Evolutionary conservation across 768 basidiomycete species (phyloP), one percentile per base, ranked within the genome.

Genomic region (Sarcodon aspratus): DNA sequence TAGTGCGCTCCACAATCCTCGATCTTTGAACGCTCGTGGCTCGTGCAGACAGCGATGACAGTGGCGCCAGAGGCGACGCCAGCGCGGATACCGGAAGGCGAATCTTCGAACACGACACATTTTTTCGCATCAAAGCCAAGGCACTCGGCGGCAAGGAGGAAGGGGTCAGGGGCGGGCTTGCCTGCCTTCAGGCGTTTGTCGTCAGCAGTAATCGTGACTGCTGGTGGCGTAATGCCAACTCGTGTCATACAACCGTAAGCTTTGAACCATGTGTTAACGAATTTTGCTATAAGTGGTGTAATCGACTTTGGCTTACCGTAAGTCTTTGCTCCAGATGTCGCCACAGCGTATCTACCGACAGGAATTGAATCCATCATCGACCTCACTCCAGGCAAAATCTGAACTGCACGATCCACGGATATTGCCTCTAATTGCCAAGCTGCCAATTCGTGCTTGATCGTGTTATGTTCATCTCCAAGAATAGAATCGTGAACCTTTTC

Each of bases 91-190:
- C 83, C 75, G 47, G 70, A 71, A 33, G 78, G 72, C 40, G 78
- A 86, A 57, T 90, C 86, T 58, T 87, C 85, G 46, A 90, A 79
- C 31, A 89, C 86, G 55, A 90, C 73, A 52, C 81, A 83, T n/a
- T 74, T 71, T 44, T 70, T 69, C 44, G 76, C 70, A 6, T 70
- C 62, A 57, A 71, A 79, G 7, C 78, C 76, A 45, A 80, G 72
- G 56, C 75, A 74, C 54, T 72, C 61, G 8, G 78, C 78, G 9
- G 78, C 78, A 46, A 80, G 78, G 52, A 80, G 67, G 70, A 80
- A 80, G 1, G 78, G 78, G 57, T 80, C 78, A 7, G 76, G 78
- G 0, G 76, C 75, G 31, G 78, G 78, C 61, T 80, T 79, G 18
- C 78, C 78, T 0, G 75, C 75, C 59, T 80, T 78, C 54, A 85